Evolutionary conservation across 768 basidiomycete genomes (phyloP).

Genomic region (Tricholoma terreum): DNA sequence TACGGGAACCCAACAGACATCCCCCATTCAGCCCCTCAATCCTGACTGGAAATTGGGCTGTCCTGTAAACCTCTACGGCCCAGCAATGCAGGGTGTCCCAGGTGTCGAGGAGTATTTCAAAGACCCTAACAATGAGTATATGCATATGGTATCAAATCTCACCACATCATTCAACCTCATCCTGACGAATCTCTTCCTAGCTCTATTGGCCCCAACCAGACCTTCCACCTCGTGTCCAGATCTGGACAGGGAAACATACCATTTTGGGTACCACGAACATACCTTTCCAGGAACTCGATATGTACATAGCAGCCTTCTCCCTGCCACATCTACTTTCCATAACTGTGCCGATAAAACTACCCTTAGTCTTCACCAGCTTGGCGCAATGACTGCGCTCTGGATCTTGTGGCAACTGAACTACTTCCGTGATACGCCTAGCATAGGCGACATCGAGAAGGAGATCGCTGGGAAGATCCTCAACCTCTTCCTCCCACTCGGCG

Average conservation of each 20-base stretch:
- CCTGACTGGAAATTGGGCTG: not conserved
- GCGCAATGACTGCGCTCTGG: not conserved
- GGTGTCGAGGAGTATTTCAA: not conserved
- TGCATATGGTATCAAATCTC: not conserved
- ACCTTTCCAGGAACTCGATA: not conserved
- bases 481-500: not conserved
- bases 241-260: slow-evolving; percentile 2
- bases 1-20: not conserved
- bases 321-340: not conserved
- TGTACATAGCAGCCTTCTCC: not conserved
- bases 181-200: not conserved
- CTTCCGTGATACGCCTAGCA: not conserved
- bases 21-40: not conserved
- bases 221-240: slow-evolving; percentile 1
- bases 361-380: not conserved
- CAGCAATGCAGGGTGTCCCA: too few species aligned
- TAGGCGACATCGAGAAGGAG: not conserved
- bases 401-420: slow-evolving; percentile 4
- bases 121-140: slow-evolving; percentile 2
- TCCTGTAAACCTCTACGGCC: not conserved
- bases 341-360: not conserved
- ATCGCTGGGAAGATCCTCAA: not conserved
- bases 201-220: slow-evolving; percentile 2
- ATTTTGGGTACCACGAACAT: not conserved
- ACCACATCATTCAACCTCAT: too few species aligned